phyloP scores from a whole-genome alignment of 2,329 filamentous ascomycete species.

The Aspergillus sp. region DNA sequence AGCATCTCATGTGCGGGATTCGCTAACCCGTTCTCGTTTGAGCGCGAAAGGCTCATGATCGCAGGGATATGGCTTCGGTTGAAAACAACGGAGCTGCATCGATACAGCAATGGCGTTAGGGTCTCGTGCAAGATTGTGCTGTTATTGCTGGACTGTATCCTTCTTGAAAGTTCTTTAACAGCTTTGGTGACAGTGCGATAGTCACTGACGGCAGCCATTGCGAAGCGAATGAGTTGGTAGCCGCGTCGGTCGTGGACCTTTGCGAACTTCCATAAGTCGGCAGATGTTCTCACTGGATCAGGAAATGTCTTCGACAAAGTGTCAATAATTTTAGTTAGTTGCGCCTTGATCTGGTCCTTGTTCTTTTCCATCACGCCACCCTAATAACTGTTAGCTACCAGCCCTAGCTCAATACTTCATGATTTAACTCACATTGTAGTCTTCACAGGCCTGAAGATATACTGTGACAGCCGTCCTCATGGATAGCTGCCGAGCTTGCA shows the following conservation, averaged over 20 bases:
- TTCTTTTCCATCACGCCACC: conserved; percentile 74
- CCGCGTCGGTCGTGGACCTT: conserved; percentile 86
- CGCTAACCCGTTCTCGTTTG: conserved; percentile 75
- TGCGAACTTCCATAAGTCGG: conserved; percentile 85
- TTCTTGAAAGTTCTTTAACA: conserved; percentile 84
- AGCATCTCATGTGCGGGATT: conserved; percentile 82
- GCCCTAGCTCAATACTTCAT: background rate
- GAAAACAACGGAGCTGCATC: conserved; percentile 80
- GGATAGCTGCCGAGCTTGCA: conserved; percentile 74
- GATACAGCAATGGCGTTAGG: conserved; percentile 77
- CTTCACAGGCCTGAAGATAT: conserved; percentile 82
- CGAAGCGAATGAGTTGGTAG: conserved; percentile 85
- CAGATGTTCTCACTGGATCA: conserved; percentile 68
- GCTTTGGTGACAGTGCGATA: conserved; percentile 89
- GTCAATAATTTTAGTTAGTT: conserved; percentile 70
- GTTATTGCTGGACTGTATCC: conserved; percentile 67
- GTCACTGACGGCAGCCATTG: conserved; percentile 81
- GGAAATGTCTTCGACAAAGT: conserved; percentile 74
- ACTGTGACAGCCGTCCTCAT: conserved; percentile 71
- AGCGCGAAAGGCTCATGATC: conserved; percentile 84
- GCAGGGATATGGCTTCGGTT: conserved; percentile 91
- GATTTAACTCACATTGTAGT: conserved; percentile 63
- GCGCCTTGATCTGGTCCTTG: conserved; percentile 65
- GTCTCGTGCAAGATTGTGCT: conserved; percentile 71
- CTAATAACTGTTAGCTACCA: conserved; percentile 20